These are phyloP conservation scores for Silene uniflora DNA, from an alignment of 148 eudicot genomes.

Conservation along the genomic window DNA sequence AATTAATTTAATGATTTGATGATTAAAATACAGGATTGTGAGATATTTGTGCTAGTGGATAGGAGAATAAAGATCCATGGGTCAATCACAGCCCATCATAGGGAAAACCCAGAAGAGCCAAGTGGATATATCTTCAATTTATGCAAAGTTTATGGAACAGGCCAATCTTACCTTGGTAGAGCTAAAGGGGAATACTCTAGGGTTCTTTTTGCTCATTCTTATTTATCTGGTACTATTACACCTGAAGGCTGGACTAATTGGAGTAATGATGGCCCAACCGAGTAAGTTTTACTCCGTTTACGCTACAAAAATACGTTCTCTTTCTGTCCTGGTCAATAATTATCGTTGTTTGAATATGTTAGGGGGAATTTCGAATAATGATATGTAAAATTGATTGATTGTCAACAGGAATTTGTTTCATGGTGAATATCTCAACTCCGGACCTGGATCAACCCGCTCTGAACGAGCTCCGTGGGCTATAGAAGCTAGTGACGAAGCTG, in stretches of 20 bases:
- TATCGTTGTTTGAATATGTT: background rate
- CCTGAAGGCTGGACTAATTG: conserved; percentile 77
- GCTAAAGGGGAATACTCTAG: conserved; percentile 63
- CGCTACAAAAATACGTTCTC: background rate
- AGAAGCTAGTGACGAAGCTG: conserved; percentile 44
- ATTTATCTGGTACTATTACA: conserved; percentile 52
- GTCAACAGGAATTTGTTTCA: conserved; percentile 52
- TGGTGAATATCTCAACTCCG: conserved; percentile 59
- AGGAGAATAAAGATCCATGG: conserved; percentile 56
- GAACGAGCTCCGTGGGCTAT: conserved; percentile 55
- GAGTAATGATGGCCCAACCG: conserved; percentile 57
- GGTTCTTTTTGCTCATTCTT: conserved; percentile 71
- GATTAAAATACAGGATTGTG: conserved; percentile 44
- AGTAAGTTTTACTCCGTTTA: conserved; percentile 47
- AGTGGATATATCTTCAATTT: conserved; percentile 65
- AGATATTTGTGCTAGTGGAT: conserved; percentile 66
- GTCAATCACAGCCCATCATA: conserved; percentile 69
- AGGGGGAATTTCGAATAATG: too few relatives aligned
- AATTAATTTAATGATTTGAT: too few relatives aligned
- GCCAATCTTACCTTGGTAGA: conserved; percentile 62
- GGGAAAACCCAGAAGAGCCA: conserved; percentile 39
- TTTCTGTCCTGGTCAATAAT: too few relatives aligned
- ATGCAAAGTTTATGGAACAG: conserved; percentile 57
- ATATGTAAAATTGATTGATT: conserved; percentile 5
- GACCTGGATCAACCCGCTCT: conserved; percentile 59